Percentiles rank a stretch among this genome's conserved stretches.
These are phyloP conservation scores for Eremothecium sinecaudum DNA, from an alignment of 1,139 yeast species.

Conservation along the genomic window DNA sequence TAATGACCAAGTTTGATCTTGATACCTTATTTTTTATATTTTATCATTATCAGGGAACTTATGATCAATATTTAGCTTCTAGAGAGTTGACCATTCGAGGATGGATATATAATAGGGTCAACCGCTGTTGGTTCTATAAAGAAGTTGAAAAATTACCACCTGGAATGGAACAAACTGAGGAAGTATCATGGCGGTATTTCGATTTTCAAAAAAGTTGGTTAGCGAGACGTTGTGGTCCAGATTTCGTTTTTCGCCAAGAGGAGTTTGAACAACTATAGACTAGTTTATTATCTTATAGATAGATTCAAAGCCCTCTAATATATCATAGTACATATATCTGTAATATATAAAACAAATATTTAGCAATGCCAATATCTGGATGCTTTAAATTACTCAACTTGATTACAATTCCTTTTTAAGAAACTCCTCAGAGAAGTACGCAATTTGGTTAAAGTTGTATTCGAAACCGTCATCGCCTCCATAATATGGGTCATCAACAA, in stretches of 20 bases:
- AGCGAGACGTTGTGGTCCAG: slow-evolving; percentile 46
- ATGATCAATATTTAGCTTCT: slow-evolving; percentile 74
- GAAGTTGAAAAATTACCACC: slow-evolving; percentile 44
- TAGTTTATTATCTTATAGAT: not conserved
- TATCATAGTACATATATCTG: slow-evolving; percentile 2
- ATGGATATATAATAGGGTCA: slow-evolving; percentile 75
- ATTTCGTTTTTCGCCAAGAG: slow-evolving; percentile 39
- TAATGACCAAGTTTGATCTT: slow-evolving; percentile 66
- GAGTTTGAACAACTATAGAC: slow-evolving; percentile 41
- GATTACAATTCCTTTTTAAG: slow-evolving; percentile 37
- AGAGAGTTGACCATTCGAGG: slow-evolving; percentile 68
- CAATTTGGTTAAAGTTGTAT: slow-evolving; percentile 61
- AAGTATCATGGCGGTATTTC: slow-evolving; percentile 70
- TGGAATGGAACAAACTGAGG: slow-evolving; percentile 34
- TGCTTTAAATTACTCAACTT: not conserved
- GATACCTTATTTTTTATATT: slow-evolving; percentile 90
- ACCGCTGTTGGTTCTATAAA: slow-evolving; percentile 77
- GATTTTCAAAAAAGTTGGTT: slow-evolving; percentile 90
- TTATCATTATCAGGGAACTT: slow-evolving; percentile 63
- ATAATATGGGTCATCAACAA: slow-evolving; percentile 86
- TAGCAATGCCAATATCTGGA: not conserved
- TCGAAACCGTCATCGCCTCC: slow-evolving; percentile 83
- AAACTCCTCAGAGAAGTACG: slow-evolving; percentile 63
- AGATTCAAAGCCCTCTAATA: slow-evolving; percentile 1
- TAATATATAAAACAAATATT: slow-evolving; percentile 2